These are phyloP conservation scores for Antitrichia curtipendula DNA, from an alignment of 225 moss, liverwort and hornwort species.

Conservation along the genomic window DNA sequence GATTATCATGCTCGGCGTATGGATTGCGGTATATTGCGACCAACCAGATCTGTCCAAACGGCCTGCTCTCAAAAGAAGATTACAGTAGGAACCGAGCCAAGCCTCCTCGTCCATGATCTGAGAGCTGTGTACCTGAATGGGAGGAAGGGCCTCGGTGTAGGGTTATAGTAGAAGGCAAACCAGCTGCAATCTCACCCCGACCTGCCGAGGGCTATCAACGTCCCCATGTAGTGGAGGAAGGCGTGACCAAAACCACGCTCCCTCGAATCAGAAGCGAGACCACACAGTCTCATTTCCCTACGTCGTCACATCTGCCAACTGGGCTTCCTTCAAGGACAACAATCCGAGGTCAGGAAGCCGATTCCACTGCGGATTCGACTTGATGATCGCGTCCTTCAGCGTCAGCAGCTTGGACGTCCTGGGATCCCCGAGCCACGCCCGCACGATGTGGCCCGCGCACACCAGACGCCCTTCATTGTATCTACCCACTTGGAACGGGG, in stretches of 20 bases:
- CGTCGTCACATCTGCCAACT: slow-evolving; percentile 14
- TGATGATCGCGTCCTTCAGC: slow-evolving; percentile 40
- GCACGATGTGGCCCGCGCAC: slow-evolving; percentile 76
- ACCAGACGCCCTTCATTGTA: slow-evolving; percentile 93
- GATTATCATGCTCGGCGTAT: neutral
- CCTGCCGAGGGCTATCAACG: neutral
- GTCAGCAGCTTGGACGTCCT: slow-evolving; percentile 66
- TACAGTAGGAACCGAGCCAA: neutral
- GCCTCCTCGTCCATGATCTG: neutral
- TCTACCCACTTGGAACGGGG: slow-evolving; percentile 79
- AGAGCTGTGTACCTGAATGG: neutral
- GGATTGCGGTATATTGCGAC: neutral
- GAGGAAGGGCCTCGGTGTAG: neutral
- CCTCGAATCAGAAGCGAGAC: slow-evolving; percentile 4
- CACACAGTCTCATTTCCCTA: neutral
- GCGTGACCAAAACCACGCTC: slow-evolving; percentile 12
- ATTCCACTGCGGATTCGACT: slow-evolving; percentile 23
- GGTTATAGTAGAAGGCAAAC: neutral
- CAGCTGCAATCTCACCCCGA: neutral
- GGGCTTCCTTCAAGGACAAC: slow-evolving; percentile 16
- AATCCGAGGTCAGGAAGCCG: slow-evolving; percentile 20
- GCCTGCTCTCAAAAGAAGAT: neutral
- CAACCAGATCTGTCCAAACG: neutral
- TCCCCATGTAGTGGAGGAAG: neutral
- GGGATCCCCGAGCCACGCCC: slow-evolving; percentile 73